Evolutionary conservation across 306 rosid genomes (phyloP).

Genomic region (Parietaria judaica): DNA sequence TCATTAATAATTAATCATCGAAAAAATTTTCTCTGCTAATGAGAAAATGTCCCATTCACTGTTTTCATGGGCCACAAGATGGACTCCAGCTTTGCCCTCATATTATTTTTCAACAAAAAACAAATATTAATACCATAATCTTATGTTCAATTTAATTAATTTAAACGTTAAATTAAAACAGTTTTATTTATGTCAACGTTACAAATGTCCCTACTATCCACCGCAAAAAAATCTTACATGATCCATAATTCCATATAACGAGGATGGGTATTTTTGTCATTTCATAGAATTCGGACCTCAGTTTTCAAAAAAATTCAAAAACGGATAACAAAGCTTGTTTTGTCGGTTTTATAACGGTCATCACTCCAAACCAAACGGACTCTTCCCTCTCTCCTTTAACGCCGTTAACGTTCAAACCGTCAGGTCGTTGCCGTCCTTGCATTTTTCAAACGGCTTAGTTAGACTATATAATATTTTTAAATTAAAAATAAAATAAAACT

Average conservation of each 20-base stretch:
- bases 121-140: not conserved
- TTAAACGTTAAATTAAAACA: too few species aligned
- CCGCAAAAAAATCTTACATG: not conserved
- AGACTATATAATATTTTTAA: not conserved
- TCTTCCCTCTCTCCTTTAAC: constrained; percentile 15
- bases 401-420: constrained; percentile 32
- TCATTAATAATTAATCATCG: too few species aligned
- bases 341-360: constrained; percentile 66
- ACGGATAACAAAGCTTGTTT: constrained; percentile 3
- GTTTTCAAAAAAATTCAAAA: constrained; percentile 30
- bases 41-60: too few species aligned
- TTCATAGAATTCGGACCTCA: constrained; percentile 9
- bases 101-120: not conserved
- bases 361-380: constrained; percentile 25
- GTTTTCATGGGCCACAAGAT: not conserved
- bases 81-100: constrained; percentile 4
- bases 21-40: too few species aligned
- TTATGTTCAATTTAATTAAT: too few species aligned
- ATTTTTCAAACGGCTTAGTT: constrained; percentile 35
- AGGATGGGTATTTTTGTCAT: constrained; percentile 13
- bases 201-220: too few species aligned
- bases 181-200: too few species aligned
- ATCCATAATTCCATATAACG: not conserved
- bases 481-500: not conserved
- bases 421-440: constrained; percentile 27